phyloP scores from a whole-genome alignment of 192 early-diverging fungal species.

The Linnemannia zychae region DNA sequence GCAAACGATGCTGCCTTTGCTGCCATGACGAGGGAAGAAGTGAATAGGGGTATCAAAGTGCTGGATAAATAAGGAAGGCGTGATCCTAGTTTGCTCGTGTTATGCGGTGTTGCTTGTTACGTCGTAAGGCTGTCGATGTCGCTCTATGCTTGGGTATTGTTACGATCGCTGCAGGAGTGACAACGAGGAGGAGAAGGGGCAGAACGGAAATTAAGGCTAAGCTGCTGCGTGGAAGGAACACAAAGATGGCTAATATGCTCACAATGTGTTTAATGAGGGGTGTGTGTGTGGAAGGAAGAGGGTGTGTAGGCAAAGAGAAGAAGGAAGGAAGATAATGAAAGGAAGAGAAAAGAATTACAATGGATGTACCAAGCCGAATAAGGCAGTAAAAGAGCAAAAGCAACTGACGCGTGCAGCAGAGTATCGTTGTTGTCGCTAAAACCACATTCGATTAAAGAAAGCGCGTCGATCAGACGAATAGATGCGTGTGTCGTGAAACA shows the following conservation, averaged over 20 bases:
- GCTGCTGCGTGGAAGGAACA: background rate
- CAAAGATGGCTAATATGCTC: background rate
- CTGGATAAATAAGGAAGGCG: background rate
- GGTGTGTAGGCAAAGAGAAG: background rate
- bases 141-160: background rate
- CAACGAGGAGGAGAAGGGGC: background rate
- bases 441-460: background rate
- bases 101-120: background rate
- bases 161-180: background rate
- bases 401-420: too few relatives aligned
- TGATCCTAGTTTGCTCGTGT: too few relatives aligned
- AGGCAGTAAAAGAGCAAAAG: too few relatives aligned
- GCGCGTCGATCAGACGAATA: slow-evolving; percentile 2
- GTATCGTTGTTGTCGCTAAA: background rate
- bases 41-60: background rate
- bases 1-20: slow-evolving; percentile 5
- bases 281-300: too few relatives aligned
- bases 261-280: background rate
- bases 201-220: background rate
- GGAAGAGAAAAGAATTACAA: background rate
- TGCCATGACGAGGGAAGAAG: background rate
- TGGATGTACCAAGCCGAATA: background rate
- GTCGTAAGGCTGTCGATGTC: background rate
- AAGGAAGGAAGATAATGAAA: background rate
- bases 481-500: background rate